Evolutionary conservation across 352 stramenopile genomes (phyloP).

Genomic region (Globisporangium nunn): DNA sequence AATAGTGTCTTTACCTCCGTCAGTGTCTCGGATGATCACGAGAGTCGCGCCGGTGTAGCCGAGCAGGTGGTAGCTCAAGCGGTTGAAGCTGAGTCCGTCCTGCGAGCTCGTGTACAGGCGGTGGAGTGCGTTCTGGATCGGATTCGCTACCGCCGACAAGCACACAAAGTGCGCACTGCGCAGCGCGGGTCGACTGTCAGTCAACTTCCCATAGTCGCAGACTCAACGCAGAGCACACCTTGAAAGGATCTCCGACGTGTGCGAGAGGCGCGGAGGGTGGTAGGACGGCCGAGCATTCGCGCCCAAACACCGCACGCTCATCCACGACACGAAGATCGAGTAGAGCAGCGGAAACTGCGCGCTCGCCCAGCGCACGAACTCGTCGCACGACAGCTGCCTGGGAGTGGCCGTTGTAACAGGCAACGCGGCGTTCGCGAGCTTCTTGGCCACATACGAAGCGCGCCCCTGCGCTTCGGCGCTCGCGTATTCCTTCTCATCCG

Average conservation of each 20-base stretch:
- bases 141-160: slow-evolving; percentile 47
- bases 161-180: slow-evolving; percentile 58
- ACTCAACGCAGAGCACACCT: slow-evolving; percentile 21
- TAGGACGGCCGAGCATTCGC: slow-evolving; percentile 45
- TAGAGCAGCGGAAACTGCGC: slow-evolving; percentile 67
- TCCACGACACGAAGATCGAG: slow-evolving; percentile 71
- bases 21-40: slow-evolving; percentile 53
- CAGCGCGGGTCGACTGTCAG: not conserved
- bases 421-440: slow-evolving; percentile 36
- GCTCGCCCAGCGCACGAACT: slow-evolving; percentile 56
- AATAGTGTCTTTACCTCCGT: slow-evolving; percentile 34
- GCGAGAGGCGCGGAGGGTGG: slow-evolving; percentile 34
- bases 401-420: slow-evolving; percentile 13
- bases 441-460: slow-evolving; percentile 27
- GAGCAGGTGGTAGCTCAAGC: slow-evolving; percentile 72
- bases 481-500: slow-evolving; percentile 15
- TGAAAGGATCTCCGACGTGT: slow-evolving; percentile 65
- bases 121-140: slow-evolving; percentile 47
- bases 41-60: slow-evolving; percentile 73
- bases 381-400: slow-evolving; percentile 34
- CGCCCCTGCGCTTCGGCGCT: slow-evolving; percentile 16
- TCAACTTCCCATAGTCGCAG: not conserved
- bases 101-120: slow-evolving; percentile 77
- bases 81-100: slow-evolving; percentile 81
- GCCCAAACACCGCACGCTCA: slow-evolving; percentile 46